Conservation (phyloP, 192 early-diverging fungal species). For the Coemansia sp. region DNA sequence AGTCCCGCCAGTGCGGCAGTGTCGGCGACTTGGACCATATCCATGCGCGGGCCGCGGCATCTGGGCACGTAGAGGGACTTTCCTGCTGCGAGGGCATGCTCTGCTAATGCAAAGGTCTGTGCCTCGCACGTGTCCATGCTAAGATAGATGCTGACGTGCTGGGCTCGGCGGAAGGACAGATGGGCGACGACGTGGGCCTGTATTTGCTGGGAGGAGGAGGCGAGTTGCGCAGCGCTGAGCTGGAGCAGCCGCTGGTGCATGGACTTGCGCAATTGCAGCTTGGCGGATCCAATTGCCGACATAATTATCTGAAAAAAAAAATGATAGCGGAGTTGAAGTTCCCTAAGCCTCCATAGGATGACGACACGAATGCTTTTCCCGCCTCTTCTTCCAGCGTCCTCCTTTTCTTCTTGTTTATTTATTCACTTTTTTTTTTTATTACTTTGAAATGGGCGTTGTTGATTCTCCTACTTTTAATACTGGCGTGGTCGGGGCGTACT, state of each 20-base stretch:
- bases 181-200: slow-evolving; percentile 1
- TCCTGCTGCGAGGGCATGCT: slow-evolving; percentile 9
- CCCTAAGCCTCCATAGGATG: neutral
- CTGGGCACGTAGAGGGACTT: slow-evolving; percentile 47
- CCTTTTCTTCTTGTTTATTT: neutral
- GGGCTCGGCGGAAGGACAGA: slow-evolving; percentile 10
- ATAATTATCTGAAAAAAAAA: neutral
- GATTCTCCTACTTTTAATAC: slow-evolving; percentile 2
- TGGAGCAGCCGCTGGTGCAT: slow-evolving; percentile 23
- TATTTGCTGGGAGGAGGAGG: slow-evolving; percentile 11
- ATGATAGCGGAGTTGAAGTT: neutral
- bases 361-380: neutral
- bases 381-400: no score
- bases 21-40: slow-evolving; percentile 27
- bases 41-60: slow-evolving; percentile 23
- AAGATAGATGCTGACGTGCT: slow-evolving; percentile 46
- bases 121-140: slow-evolving; percentile 35
- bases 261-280: slow-evolving; percentile 27
- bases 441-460: slow-evolving; percentile 3
- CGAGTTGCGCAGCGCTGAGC: slow-evolving; percentile 1
- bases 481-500: slow-evolving; percentile 35
- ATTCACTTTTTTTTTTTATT: neutral
- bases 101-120: slow-evolving; percentile 22
- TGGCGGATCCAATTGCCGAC: slow-evolving; percentile 15
- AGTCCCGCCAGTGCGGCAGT: slow-evolving; percentile 1